These are phyloP conservation scores for Hypoxylon lenormandii DNA, from an alignment of 495 filamentous ascomycete genomes.

Conservation along the genomic window DNA sequence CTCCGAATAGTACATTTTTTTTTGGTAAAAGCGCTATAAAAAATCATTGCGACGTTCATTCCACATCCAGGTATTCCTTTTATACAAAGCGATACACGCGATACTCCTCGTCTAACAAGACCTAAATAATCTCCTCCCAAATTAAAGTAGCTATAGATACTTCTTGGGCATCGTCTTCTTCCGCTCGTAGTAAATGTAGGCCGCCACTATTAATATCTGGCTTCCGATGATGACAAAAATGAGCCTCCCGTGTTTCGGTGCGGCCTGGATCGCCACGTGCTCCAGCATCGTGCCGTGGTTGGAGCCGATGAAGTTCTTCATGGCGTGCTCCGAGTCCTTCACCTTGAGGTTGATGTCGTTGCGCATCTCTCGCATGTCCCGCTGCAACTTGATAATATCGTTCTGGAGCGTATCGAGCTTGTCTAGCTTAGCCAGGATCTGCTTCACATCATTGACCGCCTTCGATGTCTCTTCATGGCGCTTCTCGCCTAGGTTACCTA, in stretches of 20 bases:
- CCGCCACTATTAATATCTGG: conserved; percentile 75
- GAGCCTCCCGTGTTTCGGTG: conserved; percentile 77
- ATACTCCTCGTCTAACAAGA: background rate
- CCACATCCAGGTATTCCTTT: conserved; percentile 40
- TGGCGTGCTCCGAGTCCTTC: conserved; percentile 77
- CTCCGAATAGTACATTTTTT: conserved; percentile 27
- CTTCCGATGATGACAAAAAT: conserved; percentile 79
- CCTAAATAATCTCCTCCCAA: background rate
- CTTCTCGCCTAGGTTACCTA: conserved; percentile 65
- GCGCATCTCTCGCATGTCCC: conserved; percentile 70
- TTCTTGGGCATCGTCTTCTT: conserved; percentile 88
- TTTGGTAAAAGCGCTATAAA: conserved; percentile 27
- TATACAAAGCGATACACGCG: conserved; percentile 40
- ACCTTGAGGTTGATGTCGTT: conserved; percentile 59
- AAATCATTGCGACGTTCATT: conserved; percentile 33
- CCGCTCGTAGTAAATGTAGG: conserved; percentile 85
- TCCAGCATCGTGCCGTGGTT: conserved; percentile 76
- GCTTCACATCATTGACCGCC: conserved; percentile 57
- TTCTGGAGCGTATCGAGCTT: conserved; percentile 57
- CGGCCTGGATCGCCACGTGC: conserved; percentile 65
- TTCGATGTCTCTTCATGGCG: conserved; percentile 67
- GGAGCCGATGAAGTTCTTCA: conserved; percentile 78
- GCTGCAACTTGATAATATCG: conserved; percentile 72
- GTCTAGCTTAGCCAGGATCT: conserved; percentile 55
- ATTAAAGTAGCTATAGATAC: conserved; percentile 71